Percentiles rank a stretch among this genome's conserved stretches.
phyloP scores from a whole-genome alignment of 2,329 filamentous ascomycete species.

The Rutstroemia sp. region DNA sequence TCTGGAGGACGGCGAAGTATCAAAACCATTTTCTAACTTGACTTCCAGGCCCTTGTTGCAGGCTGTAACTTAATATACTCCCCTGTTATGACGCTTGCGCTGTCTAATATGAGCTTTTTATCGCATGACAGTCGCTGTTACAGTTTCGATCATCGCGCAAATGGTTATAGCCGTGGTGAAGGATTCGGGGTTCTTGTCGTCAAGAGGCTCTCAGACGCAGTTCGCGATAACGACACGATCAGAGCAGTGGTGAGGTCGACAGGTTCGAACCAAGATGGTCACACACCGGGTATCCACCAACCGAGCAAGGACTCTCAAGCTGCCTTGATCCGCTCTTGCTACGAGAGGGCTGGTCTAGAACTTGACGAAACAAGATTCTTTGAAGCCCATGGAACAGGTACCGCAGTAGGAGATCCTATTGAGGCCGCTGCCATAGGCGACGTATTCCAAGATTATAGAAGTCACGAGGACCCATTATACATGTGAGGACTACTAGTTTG shows the following conservation, averaged over 20 bases:
- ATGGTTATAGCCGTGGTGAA: constrained; percentile 57
- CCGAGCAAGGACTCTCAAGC: constrained; percentile 39
- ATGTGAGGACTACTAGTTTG: background rate
- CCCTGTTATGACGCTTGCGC: constrained; percentile 35
- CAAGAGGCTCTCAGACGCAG: constrained; percentile 49
- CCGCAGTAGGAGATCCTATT: background rate
- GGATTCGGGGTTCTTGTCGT: constrained; percentile 50
- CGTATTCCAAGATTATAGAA: background rate
- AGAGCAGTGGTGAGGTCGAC: constrained; percentile 47
- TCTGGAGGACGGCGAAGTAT: background rate
- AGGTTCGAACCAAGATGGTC: constrained; percentile 46
- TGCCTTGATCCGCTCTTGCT: constrained; percentile 5
- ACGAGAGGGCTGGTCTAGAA: constrained; percentile 6
- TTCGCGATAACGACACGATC: constrained; percentile 50
- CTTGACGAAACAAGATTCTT: constrained; percentile 6
- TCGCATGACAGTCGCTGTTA: constrained; percentile 35
- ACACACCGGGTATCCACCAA: constrained; percentile 45
- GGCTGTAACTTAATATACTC: constrained; percentile 41
- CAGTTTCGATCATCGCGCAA: constrained; percentile 47
- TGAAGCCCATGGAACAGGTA: constrained; percentile 14
- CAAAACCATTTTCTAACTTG: background rate
- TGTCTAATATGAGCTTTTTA: background rate
- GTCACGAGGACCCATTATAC: background rate
- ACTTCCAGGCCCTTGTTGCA: constrained; percentile 39
- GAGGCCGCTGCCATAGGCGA: background rate